Conservation (phyloP, 2,329 filamentous ascomycete genomes). For the Ambrosiella beaveri region DNA sequence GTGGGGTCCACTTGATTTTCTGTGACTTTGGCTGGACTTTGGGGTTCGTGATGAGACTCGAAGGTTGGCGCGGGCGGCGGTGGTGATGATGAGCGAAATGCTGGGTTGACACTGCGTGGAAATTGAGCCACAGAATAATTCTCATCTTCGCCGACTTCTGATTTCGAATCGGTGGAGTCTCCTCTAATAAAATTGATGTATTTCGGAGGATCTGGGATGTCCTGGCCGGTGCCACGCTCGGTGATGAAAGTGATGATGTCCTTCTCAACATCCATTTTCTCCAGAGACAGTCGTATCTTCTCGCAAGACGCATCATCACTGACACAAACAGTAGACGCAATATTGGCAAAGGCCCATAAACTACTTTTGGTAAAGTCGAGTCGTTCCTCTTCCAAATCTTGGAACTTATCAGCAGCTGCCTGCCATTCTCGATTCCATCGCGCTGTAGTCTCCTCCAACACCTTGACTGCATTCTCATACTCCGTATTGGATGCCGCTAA, state of each 20-base stretch:
- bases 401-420: constrained; percentile 93
- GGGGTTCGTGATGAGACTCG: constrained; percentile 76
- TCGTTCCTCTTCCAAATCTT: constrained; percentile 92
- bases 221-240: constrained; percentile 79
- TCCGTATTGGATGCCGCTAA: constrained; percentile 80
- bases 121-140: constrained; percentile 93
- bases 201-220: constrained; percentile 90
- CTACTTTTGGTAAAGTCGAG: constrained; percentile 96
- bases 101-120: constrained; percentile 83
- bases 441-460: constrained; percentile 83
- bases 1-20: constrained; percentile 5
- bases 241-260: constrained; percentile 82
- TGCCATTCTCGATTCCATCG: constrained; percentile 99
- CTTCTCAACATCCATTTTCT: constrained; percentile 92
- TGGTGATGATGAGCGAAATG: constrained; percentile 87
- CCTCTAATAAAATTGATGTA: constrained; percentile 98
- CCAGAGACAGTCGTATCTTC: constrained; percentile 81
- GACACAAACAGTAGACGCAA: constrained; percentile 91
- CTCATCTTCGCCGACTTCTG: constrained; percentile 71
- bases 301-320: constrained; percentile 95
- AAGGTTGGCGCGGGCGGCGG: constrained; percentile 63
- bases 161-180: constrained; percentile 62
- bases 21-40: constrained; percentile 41
- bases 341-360: constrained; percentile 94
- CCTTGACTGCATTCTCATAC: constrained; percentile 84